phyloP scores from a whole-genome alignment of 2,329 filamentous ascomycete genomes.

The Neurospora crassa region DNA sequence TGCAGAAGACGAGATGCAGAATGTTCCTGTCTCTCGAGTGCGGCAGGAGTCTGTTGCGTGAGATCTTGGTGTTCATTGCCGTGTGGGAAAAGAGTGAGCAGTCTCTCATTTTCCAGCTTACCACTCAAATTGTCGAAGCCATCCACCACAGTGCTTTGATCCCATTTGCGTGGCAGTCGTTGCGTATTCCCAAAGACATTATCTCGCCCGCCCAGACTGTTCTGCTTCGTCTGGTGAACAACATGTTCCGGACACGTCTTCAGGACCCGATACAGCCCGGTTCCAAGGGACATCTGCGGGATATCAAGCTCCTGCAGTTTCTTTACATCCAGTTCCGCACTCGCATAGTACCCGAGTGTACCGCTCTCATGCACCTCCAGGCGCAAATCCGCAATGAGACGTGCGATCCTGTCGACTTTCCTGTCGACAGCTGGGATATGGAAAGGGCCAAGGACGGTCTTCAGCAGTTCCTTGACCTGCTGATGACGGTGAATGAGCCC shows the following conservation, averaged over 20 bases:
- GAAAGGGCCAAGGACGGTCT: constrained; percentile 92
- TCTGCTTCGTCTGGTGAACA: constrained; percentile 80
- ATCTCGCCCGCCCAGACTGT: constrained; percentile 93
- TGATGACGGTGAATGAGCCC: constrained; percentile 81
- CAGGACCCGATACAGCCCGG: constrained; percentile 34
- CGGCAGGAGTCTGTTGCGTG: constrained; percentile 77
- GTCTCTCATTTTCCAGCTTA: constrained; percentile 92
- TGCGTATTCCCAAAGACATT: constrained; percentile 89
- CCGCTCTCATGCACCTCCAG: constrained; percentile 89
- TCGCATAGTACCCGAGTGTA: constrained; percentile 87
- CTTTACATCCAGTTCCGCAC: constrained; percentile 87
- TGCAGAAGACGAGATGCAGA: constrained; percentile 84
- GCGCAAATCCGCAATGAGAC: constrained; percentile 74
- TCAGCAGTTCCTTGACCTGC: constrained; percentile 88
- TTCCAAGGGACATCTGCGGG: constrained; percentile 43
- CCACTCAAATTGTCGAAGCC: constrained; percentile 89
- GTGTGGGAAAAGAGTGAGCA: constrained; percentile 94
- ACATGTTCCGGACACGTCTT: constrained; percentile 63
- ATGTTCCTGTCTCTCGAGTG: constrained; percentile 85
- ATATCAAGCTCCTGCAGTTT: constrained; percentile 67
- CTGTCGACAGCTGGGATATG: constrained; percentile 95
- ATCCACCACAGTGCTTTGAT: constrained; percentile 83
- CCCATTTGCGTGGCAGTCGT: constrained; percentile 84
- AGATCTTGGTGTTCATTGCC: constrained; percentile 90
- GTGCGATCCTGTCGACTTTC: constrained; percentile 76